A percentile compares a stretch with the other conserved stretches of the same genome.
Conservation (phyloP, 805 yeast genomes). For the Yamadazyma scolyti region DNA sequence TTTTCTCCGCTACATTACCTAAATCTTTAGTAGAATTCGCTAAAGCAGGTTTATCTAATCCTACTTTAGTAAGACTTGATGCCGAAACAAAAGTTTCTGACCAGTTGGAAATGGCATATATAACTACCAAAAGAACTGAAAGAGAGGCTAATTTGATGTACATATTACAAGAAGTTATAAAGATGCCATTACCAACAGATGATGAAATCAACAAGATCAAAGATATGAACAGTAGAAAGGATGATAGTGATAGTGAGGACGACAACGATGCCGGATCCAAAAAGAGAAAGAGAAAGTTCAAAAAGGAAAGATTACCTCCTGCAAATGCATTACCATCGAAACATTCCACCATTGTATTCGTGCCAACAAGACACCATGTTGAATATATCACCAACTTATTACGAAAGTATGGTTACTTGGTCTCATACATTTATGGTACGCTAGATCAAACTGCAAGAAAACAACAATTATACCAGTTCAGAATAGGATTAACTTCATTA, state of each 20-base stretch:
- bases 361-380: slow-evolving; percentile 97
- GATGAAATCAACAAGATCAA: slow-evolving; percentile 60
- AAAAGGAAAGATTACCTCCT: slow-evolving; percentile 61
- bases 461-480: slow-evolving; percentile 78
- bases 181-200: slow-evolving; percentile 73
- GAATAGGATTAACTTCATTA: slow-evolving; percentile 79
- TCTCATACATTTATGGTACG: slow-evolving; percentile 89
- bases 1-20: slow-evolving; percentile 95
- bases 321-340: slow-evolving; percentile 84
- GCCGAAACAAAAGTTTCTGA: slow-evolving; percentile 90
- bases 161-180: slow-evolving; percentile 78
- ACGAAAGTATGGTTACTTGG: slow-evolving; percentile 77
- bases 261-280: slow-evolving; percentile 23
- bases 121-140: slow-evolving; percentile 77
- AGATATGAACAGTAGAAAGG: slow-evolving; percentile 43
- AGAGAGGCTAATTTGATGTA: slow-evolving; percentile 82
- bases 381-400: slow-evolving; percentile 77
- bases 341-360: slow-evolving; percentile 86
- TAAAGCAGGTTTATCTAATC: slow-evolving; percentile 90
- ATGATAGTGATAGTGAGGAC: slow-evolving; percentile 43
- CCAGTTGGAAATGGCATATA: slow-evolving; percentile 83
- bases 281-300: slow-evolving; percentile 37
- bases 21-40: slow-evolving; percentile 92
- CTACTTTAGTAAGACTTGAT: slow-evolving; percentile 88
- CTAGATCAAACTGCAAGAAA: slow-evolving; percentile 93